Base-by-base conservation (phyloP, 108 stramenopile genomes). In the Cyclotella baltica region DNA sequence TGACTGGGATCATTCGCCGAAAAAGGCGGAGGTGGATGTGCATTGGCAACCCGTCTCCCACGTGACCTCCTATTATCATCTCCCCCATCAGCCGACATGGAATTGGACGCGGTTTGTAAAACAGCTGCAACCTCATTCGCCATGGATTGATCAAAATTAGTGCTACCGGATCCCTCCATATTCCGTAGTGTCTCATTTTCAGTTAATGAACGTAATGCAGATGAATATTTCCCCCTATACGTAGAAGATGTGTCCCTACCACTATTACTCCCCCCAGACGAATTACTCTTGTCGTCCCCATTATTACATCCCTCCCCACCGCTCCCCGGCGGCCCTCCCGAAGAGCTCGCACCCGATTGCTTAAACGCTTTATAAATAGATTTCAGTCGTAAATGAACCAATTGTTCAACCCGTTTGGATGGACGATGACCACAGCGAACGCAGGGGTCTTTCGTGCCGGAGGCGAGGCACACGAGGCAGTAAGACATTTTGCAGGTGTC, bases 301-400 rank as follows among this genome's bases (percentile, higher is more conserved):
- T n/a, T n/a, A 43, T 8, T 43, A 43, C 34, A 47, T 30, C 34
- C 53, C 6, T 28, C 25, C 56, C 53, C 56, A 25, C 35, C 25
- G 10, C 1, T 18, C 4, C 48, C 36, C 51, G 67, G 67, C 6
- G 70, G 55, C 67, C 61, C 62, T 40, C 40, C 72, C 27, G 53
- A 70, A 25, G 72, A 38, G 13, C 76, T 59, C 18, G 87, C 87
- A 33, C 87, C 85, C 34, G 80, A 83, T 61, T 93, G 88, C 72
- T 95, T 92, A 77, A 97, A 97, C 11, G 96, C 96, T 81, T 95
- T 95, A 89, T 95, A 95, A 64, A 97, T 97, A 34, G 86, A 87
- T 81, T 97, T 97, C 50, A 97, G 68, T 61, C 96, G 74, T 61
- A 96, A 73, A 88, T 96, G 96, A 5, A 95, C 96, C 65, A 96